Conservation (phyloP, 2,329 filamentous ascomycete genomes). For the Endocalyx cinctus region DNA sequence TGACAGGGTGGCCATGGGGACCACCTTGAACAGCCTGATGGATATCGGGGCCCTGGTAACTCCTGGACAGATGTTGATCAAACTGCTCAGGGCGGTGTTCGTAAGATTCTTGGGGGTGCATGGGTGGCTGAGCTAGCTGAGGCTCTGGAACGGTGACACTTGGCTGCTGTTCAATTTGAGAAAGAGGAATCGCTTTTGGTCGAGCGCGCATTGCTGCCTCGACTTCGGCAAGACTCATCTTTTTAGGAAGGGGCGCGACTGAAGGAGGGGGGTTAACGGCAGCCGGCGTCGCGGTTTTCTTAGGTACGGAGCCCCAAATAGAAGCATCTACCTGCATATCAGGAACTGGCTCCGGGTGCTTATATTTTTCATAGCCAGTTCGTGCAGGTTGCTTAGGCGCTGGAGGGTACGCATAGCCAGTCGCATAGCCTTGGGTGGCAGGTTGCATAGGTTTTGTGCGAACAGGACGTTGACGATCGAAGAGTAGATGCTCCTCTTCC, state of each 20-base stretch:
- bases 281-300: conserved; percentile 40
- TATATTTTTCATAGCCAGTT: conserved; percentile 89
- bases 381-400: conserved; percentile 59
- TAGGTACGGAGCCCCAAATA: conserved; percentile 79
- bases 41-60: conserved; percentile 18
- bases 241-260: conserved; percentile 54
- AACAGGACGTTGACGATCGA: conserved; percentile 66
- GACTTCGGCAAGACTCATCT: conserved; percentile 95
- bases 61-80: conserved; percentile 20
- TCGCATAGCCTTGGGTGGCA: conserved; percentile 27
- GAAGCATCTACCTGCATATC: conserved; percentile 90
- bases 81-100: conserved; percentile 24
- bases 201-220: conserved; percentile 86
- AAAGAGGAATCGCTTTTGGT: conserved; percentile 40
- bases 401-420: conserved; percentile 32
- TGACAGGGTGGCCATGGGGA: conserved; percentile 45
- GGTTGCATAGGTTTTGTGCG: conserved; percentile 37
- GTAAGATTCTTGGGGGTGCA: conserved; percentile 23
- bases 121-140: conserved; percentile 18
- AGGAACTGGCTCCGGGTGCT: conserved; percentile 76
- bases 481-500: conserved; percentile 85
- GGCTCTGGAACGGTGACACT: conserved; percentile 14
- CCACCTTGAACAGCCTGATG: conserved; percentile 25
- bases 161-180: conserved; percentile 28
- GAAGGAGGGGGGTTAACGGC: conserved; percentile 12